phyloP scores from a whole-genome alignment of 805 yeast species.

The Pichia insulana region DNA sequence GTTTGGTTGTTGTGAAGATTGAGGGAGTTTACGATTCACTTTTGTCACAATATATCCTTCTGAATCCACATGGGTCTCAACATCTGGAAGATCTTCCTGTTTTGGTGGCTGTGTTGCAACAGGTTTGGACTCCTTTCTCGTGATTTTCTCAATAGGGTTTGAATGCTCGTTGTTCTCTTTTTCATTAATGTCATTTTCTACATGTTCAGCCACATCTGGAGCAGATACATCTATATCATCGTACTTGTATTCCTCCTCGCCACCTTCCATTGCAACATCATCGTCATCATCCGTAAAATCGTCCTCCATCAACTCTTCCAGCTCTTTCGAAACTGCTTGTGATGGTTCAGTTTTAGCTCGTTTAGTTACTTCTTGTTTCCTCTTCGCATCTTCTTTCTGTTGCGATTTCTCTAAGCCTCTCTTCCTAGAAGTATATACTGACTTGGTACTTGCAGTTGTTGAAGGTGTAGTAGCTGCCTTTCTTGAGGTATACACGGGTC shows the following conservation, averaged over 20 bases:
- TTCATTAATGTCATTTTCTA: not conserved
- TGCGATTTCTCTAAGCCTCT: not conserved
- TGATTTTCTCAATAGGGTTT: no score
- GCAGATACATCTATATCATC: slow-evolving; percentile 11
- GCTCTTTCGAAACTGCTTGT: slow-evolving; percentile 2
- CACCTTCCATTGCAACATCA: not conserved
- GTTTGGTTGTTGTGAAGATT: not conserved
- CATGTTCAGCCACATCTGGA: slow-evolving; percentile 3
- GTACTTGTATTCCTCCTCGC: slow-evolving; percentile 4
- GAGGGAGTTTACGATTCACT: slow-evolving; percentile 5
- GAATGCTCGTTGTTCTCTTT: not conserved
- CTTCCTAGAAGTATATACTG: slow-evolving; percentile 9
- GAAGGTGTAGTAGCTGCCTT: slow-evolving; percentile 2
- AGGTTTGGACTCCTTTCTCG: not conserved
- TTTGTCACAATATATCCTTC: slow-evolving; percentile 25
- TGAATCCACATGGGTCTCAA: slow-evolving; percentile 22
- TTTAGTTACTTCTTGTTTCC: slow-evolving; percentile 17
- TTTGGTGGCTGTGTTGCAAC: not conserved
- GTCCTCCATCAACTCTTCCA: slow-evolving; percentile 18
- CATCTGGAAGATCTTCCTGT: slow-evolving; percentile 10
- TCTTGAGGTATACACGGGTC: slow-evolving; percentile 7
- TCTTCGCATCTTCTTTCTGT: slow-evolving; percentile 12
- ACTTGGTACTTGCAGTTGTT: slow-evolving; percentile 6
- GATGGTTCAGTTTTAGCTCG: slow-evolving; percentile 17
- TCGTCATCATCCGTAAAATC: slow-evolving; percentile 9